Evolutionary conservation across 2,329 filamentous ascomycete genomes (phyloP).

Genomic region (Orbilia quercus): DNA sequence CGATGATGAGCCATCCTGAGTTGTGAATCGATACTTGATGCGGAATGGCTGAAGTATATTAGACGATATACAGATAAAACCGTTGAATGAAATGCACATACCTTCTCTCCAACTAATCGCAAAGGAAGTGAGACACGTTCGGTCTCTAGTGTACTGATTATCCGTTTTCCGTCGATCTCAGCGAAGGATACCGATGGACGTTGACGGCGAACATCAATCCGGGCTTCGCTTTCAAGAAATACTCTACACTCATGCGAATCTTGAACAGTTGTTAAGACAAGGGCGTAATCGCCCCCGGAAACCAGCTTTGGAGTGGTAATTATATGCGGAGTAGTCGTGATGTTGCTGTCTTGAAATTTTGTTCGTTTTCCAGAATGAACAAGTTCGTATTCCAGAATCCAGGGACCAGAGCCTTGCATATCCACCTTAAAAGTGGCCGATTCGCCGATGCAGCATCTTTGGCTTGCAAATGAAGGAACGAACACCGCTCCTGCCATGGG

Average conservation of each 20-base stretch:
- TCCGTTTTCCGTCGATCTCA: constrained; percentile 81
- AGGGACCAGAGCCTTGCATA: constrained; percentile 85
- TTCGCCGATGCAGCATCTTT: constrained; percentile 84
- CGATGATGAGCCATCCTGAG: constrained; percentile 66
- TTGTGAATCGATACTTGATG: constrained; percentile 77
- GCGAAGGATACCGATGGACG: constrained; percentile 88
- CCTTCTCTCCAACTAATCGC: constrained; percentile 81
- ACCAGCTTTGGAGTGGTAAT: constrained; percentile 80
- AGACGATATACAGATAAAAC: not conserved
- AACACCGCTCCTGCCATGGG: constrained; percentile 83
- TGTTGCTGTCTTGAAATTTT: constrained; percentile 73
- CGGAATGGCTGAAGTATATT: constrained; percentile 73
- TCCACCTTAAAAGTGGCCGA: constrained; percentile 78
- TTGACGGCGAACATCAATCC: constrained; percentile 87
- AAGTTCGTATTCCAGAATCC: constrained; percentile 90
- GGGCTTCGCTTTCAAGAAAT: constrained; percentile 83
- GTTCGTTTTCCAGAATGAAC: constrained; percentile 87
- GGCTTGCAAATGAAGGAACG: constrained; percentile 69
- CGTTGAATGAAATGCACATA: constrained; percentile 27
- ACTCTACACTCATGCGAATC: constrained; percentile 89
- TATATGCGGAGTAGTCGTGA: constrained; percentile 72
- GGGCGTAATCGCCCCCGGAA: constrained; percentile 88
- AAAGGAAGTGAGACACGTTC: constrained; percentile 80
- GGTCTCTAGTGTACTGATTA: constrained; percentile 79
- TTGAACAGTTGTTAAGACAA: constrained; percentile 85